Evolutionary conservation across 2,329 filamentous ascomycete genomes (phyloP).

Genomic region (Eurotiales sp.): DNA sequence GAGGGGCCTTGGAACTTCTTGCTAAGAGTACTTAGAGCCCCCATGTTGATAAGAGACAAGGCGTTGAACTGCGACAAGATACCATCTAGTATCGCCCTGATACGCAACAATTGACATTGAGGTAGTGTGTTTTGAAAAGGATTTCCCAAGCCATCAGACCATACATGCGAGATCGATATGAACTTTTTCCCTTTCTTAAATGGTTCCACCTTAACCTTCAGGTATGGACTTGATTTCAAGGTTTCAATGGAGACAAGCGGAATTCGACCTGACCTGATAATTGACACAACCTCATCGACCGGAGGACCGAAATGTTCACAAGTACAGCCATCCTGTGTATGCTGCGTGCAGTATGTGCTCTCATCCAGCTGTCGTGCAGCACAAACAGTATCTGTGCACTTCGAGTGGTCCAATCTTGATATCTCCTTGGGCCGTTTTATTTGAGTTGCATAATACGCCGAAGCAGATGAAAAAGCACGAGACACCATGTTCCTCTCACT

Average conservation of each 20-base stretch:
- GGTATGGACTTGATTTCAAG: not conserved
- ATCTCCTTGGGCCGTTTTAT: not conserved
- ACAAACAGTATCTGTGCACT: slow-evolving; percentile 6
- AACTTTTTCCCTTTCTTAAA: slow-evolving; percentile 2
- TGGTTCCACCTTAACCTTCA: slow-evolving; percentile 1
- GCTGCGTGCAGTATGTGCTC: slow-evolving; percentile 4
- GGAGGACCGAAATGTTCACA: not conserved
- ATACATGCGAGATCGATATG: slow-evolving; percentile 5
- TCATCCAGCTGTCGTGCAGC: slow-evolving; percentile 6
- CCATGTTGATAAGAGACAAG: slow-evolving; percentile 2
- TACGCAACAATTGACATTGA: not conserved
- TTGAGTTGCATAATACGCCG: not conserved
- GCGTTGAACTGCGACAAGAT: not conserved
- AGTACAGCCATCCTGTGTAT: not conserved
- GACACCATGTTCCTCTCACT: slow-evolving; percentile 4
- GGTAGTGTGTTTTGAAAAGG: not conserved
- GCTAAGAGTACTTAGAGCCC: not conserved
- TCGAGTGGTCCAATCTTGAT: slow-evolving; percentile 5
- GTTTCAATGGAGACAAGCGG: slow-evolving; percentile 6
- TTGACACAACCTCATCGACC: slow-evolving; percentile 6
- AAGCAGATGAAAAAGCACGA: not conserved
- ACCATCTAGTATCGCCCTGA: not conserved
- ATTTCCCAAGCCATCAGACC: slow-evolving; percentile 4
- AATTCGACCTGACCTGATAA: slow-evolving; percentile 1
- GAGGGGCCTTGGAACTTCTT: slow-evolving; percentile 2